phyloP scores from a whole-genome alignment of 371 early-diverging fungal genomes.

The Mortierella sp. region DNA sequence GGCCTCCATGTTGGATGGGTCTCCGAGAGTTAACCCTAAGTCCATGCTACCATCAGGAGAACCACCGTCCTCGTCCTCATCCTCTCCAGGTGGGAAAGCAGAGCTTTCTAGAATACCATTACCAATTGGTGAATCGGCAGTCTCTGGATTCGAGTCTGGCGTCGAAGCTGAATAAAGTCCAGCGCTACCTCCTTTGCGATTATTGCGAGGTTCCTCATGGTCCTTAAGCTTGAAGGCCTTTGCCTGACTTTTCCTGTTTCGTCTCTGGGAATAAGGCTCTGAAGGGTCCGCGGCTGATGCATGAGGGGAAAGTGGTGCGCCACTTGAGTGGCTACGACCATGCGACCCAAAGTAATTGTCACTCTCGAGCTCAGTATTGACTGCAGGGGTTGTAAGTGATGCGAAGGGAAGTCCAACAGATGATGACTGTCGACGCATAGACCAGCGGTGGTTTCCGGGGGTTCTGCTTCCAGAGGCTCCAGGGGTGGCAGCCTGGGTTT shows the following conservation, averaged over 20 bases:
- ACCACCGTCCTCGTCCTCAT: constrained; percentile 49
- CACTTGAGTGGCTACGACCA: constrained; percentile 22
- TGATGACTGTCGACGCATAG: constrained; percentile 59
- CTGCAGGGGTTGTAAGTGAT: constrained; percentile 39
- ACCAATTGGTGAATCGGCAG: constrained; percentile 25
- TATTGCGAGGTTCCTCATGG: constrained; percentile 57
- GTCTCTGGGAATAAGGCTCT: constrained; percentile 23
- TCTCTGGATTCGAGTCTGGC: constrained; percentile 35
- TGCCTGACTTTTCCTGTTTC: constrained; percentile 17
- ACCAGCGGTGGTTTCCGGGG: constrained; percentile 58
- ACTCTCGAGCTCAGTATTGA: constrained; percentile 30
- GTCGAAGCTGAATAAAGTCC: constrained; percentile 15
- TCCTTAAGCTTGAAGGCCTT: constrained; percentile 66
- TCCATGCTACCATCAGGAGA: constrained; percentile 51
- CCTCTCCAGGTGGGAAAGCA: constrained; percentile 16
- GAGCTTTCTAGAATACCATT: constrained; percentile 17
- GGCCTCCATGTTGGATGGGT: constrained; percentile 71
- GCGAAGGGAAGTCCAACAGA: constrained; percentile 46
- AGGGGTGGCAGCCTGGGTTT: constrained; percentile 65
- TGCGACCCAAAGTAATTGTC: constrained; percentile 56
- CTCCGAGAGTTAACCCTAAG: constrained; percentile 77
- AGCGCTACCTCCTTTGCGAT: constrained; percentile 30
- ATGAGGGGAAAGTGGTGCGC: constrained; percentile 58
- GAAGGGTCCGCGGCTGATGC: constrained; percentile 19
- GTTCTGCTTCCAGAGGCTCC: constrained; percentile 67